phyloP scores from a whole-genome alignment of 129 eudicot genomes.

The Dittrichia graveolens region DNA sequence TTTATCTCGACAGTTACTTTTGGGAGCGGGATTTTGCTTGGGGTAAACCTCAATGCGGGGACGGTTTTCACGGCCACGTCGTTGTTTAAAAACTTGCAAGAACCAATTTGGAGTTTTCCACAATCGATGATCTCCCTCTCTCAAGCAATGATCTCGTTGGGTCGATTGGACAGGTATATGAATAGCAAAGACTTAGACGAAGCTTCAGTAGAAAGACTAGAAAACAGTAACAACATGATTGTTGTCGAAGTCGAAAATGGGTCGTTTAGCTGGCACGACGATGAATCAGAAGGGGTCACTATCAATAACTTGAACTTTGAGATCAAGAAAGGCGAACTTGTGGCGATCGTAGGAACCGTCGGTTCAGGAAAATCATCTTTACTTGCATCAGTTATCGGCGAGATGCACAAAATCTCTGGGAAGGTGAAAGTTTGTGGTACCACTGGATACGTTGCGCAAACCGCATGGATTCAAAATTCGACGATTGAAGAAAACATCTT shows the following conservation, averaged over 20 bases:
- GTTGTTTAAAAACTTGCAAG: conserved; percentile 55
- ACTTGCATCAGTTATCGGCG: conserved; percentile 59
- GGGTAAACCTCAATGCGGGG: conserved; percentile 44
- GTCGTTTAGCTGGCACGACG: conserved; percentile 87
- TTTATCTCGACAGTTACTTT: conserved; percentile 51
- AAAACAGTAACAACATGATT: conserved; percentile 28
- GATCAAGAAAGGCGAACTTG: conserved; percentile 61
- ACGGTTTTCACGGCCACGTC: conserved; percentile 66
- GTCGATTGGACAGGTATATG: conserved; percentile 75
- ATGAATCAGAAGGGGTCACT: conserved; percentile 44
- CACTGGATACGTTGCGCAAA: conserved; percentile 71
- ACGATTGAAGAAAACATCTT: conserved; percentile 67
- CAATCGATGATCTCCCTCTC: conserved; percentile 57
- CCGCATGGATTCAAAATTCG: conserved; percentile 70
- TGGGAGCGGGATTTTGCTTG: conserved; percentile 40
- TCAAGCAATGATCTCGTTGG: conserved; percentile 61
- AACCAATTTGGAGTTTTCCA: conserved; percentile 62
- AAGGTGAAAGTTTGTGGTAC: conserved; percentile 49
- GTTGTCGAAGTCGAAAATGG: conserved; percentile 70
- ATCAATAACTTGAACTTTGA: conserved; percentile 46
- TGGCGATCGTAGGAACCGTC: conserved; percentile 70
- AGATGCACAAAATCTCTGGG: conserved; percentile 55
- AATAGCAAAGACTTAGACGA: conserved; percentile 71
- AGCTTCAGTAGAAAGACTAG: conserved; percentile 58
- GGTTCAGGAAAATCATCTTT: conserved; percentile 77